A percentile compares a stretch with the other conserved stretches of the same genome.
Evolutionary conservation across 139 green algal genomes (phyloP).

Genomic region (Chlorella sp.): DNA sequence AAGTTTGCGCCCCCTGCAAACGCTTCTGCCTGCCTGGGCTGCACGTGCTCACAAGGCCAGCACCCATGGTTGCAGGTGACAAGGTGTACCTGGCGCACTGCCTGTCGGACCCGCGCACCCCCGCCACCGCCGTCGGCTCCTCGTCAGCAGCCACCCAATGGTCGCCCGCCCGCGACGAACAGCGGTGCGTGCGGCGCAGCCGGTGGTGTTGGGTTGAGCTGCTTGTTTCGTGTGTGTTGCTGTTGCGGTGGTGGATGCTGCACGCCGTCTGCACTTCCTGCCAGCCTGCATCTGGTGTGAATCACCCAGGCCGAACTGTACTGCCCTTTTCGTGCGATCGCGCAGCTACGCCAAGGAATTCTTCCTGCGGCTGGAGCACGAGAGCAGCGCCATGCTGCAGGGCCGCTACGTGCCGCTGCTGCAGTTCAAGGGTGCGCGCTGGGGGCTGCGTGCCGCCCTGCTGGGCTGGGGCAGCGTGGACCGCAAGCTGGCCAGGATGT

Average conservation of each 20-base stretch:
- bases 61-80: conserved; percentile 31
- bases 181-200: background rate
- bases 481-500: background rate
- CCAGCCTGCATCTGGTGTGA: background rate
- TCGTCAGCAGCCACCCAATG: conserved; percentile 36
- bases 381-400: conserved; percentile 42
- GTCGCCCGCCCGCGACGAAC: conserved; percentile 30
- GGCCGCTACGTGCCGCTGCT: conserved; percentile 38
- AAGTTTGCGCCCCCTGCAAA: background rate
- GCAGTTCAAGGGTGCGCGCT: conserved; percentile 16
- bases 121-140: conserved; percentile 36
- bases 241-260: too few relatives aligned
- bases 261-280: background rate
- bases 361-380: conserved; percentile 34
- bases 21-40: background rate
- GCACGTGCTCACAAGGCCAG: background rate
- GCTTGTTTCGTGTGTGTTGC: too few relatives aligned
- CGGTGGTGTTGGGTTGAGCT: background rate
- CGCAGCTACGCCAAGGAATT: conserved; percentile 30
- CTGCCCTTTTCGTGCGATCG: background rate
- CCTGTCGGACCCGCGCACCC: conserved; percentile 34
- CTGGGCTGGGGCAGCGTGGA: too few relatives aligned
- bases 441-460: too few relatives aligned
- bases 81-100: conserved; percentile 45
- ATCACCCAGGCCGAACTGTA: too few relatives aligned